Percentiles rank a stretch among this genome's conserved stretches.
phyloP scores from a whole-genome alignment of 208 protist species.

The Willaertia magna region DNA sequence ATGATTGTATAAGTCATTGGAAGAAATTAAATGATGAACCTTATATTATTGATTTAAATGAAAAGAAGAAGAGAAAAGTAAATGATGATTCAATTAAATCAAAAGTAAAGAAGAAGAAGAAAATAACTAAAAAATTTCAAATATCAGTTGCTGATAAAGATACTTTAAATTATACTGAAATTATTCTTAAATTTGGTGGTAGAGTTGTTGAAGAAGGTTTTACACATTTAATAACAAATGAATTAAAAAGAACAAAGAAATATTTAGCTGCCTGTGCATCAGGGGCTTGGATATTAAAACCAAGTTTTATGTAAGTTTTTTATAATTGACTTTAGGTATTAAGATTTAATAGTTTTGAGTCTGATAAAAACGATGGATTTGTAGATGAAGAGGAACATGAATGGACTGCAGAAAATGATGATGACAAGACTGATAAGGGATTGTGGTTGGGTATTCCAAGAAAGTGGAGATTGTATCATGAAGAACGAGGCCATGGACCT shows the following conservation, averaged over 20 bases:
- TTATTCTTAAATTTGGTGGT: background rate
- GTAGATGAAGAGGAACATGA: background rate
- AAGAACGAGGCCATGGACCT: background rate
- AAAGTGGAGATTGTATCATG: background rate
- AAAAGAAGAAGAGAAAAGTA: background rate
- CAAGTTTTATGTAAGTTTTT: background rate
- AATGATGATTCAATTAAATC: background rate
- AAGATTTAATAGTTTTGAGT: background rate
- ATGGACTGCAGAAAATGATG: background rate
- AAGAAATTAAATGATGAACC: background rate
- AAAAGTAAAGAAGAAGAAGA: background rate
- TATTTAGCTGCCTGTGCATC: background rate
- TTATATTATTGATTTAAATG: background rate
- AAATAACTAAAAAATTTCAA: background rate
- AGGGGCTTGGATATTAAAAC: background rate
- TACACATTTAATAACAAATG: background rate
- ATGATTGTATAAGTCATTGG: background rate
- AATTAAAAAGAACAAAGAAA: background rate
- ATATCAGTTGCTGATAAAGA: background rate
- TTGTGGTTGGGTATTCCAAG: background rate
- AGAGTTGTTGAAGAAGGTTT: background rate
- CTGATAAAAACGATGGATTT: background rate
- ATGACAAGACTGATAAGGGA: background rate
- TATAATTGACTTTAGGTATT: too few species aligned
- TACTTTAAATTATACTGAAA: too few species aligned